Conservation (phyloP, 495 filamentous ascomycete species). For the Tetracladium setigerum region DNA sequence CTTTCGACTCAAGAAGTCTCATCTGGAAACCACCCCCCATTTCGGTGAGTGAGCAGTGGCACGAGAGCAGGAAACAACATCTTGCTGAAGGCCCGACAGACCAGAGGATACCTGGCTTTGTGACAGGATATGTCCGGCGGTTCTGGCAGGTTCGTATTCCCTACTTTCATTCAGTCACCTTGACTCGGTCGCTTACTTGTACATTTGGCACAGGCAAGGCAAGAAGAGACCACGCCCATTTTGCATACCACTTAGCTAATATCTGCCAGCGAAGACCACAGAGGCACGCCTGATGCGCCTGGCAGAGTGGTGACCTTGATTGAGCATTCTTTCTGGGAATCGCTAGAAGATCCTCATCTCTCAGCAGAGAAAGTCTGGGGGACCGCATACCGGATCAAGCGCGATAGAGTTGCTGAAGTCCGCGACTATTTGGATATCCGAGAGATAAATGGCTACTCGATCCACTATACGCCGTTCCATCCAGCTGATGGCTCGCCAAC, state of each 20-base stretch:
- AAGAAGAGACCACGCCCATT: not conserved
- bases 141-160: slow-evolving; percentile 83
- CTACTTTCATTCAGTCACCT: not conserved
- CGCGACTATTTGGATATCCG: slow-evolving; percentile 89
- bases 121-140: slow-evolving; percentile 86
- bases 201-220: slow-evolving; percentile 25
- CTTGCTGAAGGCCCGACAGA: slow-evolving; percentile 41
- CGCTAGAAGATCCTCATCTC: slow-evolving; percentile 60
- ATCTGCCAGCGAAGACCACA: slow-evolving; percentile 64
- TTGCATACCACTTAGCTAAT: slow-evolving; percentile 6
- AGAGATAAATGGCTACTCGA: slow-evolving; percentile 93
- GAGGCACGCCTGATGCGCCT: slow-evolving; percentile 78
- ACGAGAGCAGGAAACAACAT: not conserved
- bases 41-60: slow-evolving; percentile 55
- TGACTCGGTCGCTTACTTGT: slow-evolving; percentile 1
- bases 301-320: slow-evolving; percentile 94
- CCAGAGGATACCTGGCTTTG: slow-evolving; percentile 79
- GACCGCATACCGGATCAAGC: slow-evolving; percentile 81
- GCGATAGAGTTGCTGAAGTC: slow-evolving; percentile 68
- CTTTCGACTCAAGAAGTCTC: slow-evolving; percentile 56
- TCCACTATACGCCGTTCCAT: slow-evolving; percentile 80
- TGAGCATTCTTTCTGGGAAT: slow-evolving; percentile 70
- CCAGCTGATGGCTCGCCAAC: slow-evolving; percentile 38
- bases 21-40: slow-evolving; percentile 97
- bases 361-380: slow-evolving; percentile 72